Percentiles rank a stretch among this genome's conserved stretches.
Evolutionary conservation across 73 alveolate genomes (phyloP).

Genomic region (Chromera velia): DNA sequence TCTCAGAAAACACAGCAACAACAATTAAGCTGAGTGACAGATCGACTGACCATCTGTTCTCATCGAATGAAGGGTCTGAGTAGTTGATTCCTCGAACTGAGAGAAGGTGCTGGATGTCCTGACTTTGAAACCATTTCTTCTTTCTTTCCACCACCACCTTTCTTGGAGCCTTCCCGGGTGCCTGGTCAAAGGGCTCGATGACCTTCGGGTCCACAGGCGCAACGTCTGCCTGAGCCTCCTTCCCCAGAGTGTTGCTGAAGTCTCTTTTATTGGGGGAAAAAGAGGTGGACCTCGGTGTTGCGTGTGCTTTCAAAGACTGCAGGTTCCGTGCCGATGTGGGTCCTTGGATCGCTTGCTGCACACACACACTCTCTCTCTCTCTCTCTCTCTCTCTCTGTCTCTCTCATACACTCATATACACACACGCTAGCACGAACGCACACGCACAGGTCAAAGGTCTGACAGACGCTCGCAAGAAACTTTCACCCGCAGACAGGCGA

Average conservation of each 20-base stretch:
- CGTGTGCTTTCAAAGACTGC: no score
- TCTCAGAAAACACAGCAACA: no score
- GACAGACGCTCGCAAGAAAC: no score
- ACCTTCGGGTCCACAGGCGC: background rate
- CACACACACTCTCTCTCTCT: background rate
- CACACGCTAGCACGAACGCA: no score
- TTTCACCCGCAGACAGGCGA: no score
- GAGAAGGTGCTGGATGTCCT: conserved; percentile 23
- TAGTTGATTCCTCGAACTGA: background rate
- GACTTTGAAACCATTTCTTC: conserved; percentile 20
- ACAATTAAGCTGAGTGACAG: no score
- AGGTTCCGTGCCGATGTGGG: background rate
- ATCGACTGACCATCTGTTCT: background rate
- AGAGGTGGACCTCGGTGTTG: no score
- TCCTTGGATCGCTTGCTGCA: background rate
- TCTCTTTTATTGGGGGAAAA: no score
- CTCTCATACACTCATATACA: no score
- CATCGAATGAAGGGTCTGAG: background rate
- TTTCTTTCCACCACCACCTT: conserved; percentile 11
- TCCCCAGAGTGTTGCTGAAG: background rate
- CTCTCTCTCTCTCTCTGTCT: background rate
- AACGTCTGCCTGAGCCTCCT: background rate
- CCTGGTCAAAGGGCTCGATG: background rate
- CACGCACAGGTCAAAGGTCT: no score
- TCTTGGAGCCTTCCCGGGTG: background rate